Percentiles rank a stretch among this genome's conserved stretches.
Conservation (phyloP, 2,329 filamentous ascomycete genomes). For the Phyllosticta citrichinensis region DNA sequence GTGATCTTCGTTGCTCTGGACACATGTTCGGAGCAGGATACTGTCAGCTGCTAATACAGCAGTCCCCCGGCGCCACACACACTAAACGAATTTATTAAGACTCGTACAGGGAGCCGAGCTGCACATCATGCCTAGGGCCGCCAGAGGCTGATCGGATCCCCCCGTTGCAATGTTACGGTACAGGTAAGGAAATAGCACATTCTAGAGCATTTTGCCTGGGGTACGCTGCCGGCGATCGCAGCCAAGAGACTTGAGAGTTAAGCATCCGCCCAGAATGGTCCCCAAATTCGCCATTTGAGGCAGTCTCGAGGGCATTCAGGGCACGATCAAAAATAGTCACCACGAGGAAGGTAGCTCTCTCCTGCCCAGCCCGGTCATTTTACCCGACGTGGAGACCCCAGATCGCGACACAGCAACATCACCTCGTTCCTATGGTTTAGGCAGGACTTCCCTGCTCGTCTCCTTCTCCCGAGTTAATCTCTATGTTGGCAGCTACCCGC, state of each 20-base stretch:
- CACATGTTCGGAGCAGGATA: neutral
- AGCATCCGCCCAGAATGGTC: neutral
- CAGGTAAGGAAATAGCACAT: neutral
- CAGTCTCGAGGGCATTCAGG: neutral
- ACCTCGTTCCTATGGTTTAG: neutral
- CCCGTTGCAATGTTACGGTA: no score
- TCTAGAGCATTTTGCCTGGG: neutral
- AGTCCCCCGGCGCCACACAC: neutral
- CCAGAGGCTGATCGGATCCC: no score
- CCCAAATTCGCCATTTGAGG: neutral
- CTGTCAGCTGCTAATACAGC: neutral
- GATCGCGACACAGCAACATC: neutral
- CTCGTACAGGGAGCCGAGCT: neutral
- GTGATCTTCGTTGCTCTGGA: neutral
- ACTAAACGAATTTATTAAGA: neutral
- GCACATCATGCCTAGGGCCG: neutral
- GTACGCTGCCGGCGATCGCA: neutral
- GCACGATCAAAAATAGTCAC: neutral
- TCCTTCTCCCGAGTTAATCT: neutral
- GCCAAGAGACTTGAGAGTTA: neutral
- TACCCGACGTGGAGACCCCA: neutral
- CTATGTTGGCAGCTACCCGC: neutral
- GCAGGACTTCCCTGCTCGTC: neutral
- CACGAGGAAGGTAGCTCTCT: neutral
- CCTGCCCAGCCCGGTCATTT: neutral